These are phyloP conservation scores for Cercospora sesami DNA, from an alignment of 2,329 filamentous ascomycete species.

Conservation along the genomic window DNA sequence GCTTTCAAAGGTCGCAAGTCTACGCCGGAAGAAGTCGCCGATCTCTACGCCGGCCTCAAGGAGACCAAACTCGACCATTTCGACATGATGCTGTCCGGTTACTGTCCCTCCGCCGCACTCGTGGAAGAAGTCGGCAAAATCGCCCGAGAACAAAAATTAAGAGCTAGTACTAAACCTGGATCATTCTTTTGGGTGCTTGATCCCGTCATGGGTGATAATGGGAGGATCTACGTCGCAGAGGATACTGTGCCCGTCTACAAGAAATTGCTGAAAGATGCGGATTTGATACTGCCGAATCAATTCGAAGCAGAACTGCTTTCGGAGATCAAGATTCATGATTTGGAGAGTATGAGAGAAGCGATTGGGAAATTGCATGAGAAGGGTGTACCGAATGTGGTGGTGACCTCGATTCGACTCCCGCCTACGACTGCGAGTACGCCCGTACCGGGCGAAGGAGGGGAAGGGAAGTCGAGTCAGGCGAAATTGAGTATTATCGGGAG, in stretches of 20 bases:
- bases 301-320: conserved; percentile 95
- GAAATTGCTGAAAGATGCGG: conserved; percentile 72
- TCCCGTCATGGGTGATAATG: conserved; percentile 97
- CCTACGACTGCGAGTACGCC: conserved; percentile 52
- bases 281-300: conserved; percentile 92
- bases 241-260: conserved; percentile 92
- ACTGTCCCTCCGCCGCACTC: conserved; percentile 82
- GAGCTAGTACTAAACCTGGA: conserved; percentile 62
- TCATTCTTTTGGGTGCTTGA: conserved; percentile 97
- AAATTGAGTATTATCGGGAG: conserved; percentile 68
- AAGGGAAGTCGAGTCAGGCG: conserved; percentile 10
- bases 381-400: conserved; percentile 80
- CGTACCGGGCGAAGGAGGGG: conserved; percentile 20
- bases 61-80: conserved; percentile 84
- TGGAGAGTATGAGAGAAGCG: conserved; percentile 69
- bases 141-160: conserved; percentile 73
- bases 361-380: conserved; percentile 72
- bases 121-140: conserved; percentile 84
- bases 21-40: conserved; percentile 76
- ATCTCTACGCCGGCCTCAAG: conserved; percentile 80
- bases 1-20: conserved; percentile 84
- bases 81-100: conserved; percentile 92
- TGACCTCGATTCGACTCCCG: conserved; percentile 80
- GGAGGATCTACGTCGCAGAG: conserved; percentile 83
- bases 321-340: conserved; percentile 76